Conservation (phyloP, 2,329 filamentous ascomycete species). For the Tolypocladium nubicola region DNA sequence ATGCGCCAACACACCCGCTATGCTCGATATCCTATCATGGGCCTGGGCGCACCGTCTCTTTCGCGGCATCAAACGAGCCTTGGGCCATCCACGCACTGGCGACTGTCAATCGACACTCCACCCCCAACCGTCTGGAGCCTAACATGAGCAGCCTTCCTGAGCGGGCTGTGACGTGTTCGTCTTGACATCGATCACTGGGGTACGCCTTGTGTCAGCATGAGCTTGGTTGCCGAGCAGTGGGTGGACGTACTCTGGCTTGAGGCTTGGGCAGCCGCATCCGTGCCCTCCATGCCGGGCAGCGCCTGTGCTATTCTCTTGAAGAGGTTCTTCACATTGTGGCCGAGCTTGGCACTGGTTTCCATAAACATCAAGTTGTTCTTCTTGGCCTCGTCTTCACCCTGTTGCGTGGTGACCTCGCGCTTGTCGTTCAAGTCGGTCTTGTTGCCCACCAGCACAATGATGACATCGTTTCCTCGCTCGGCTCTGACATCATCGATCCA, state of each 20-base stretch:
- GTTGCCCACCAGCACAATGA: conserved; percentile 96
- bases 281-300: conserved; percentile 92
- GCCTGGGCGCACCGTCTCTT: neutral
- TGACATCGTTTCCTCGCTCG: conserved; percentile 95
- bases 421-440: conserved; percentile 99
- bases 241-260: conserved; percentile 61
- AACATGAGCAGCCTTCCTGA: conserved; percentile 58
- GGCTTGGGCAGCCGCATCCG: conserved; percentile 64
- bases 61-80: neutral
- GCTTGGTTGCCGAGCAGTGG: neutral
- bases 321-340: conserved; percentile 94
- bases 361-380: conserved; percentile 98
- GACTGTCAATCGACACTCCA: neutral
- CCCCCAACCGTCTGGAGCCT: conserved; percentile 4
- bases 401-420: conserved; percentile 89
- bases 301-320: conserved; percentile 98
- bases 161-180: conserved; percentile 59
- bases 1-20: conserved; percentile 19
- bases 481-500: conserved; percentile 98
- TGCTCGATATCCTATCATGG: conserved; percentile 18
- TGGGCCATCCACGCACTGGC: neutral
- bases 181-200: conserved; percentile 82
- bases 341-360: conserved; percentile 94
- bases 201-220: neutral
- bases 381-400: conserved; percentile 96